A percentile compares a stretch with the other conserved stretches of the same genome.
These are phyloP conservation scores for Aureobasidium vineae DNA, from an alignment of 2,329 filamentous ascomycete genomes.

Conservation along the genomic window DNA sequence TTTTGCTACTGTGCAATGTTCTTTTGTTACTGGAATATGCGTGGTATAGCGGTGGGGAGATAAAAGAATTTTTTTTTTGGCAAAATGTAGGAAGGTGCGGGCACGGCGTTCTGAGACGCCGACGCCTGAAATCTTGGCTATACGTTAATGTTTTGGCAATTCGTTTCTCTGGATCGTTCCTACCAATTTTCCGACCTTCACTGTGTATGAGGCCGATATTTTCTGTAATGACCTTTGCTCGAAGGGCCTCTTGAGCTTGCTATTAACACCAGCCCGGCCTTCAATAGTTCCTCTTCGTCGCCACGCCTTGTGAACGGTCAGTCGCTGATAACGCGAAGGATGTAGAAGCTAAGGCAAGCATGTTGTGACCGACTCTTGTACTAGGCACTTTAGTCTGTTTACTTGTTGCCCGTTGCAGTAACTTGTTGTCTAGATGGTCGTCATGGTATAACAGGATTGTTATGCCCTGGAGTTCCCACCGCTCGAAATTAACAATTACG, in stretches of 20 bases:
- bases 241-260: not conserved
- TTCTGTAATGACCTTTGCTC: not conserved
- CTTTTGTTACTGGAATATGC: not conserved
- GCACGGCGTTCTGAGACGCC: not conserved
- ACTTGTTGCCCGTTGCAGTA: not conserved
- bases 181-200: not conserved
- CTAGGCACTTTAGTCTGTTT: conserved; percentile 5
- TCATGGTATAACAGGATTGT: not conserved
- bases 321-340: not conserved
- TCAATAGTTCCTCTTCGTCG: not conserved
- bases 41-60: not conserved
- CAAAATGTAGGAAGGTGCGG: not conserved
- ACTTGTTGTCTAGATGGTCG: not conserved
- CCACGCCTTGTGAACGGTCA: not conserved
- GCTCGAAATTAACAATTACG: conserved; percentile 22
- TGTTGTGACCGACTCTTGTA: not conserved
- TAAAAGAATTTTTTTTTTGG: not conserved
- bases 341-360: conserved; percentile 1
- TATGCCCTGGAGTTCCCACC: conserved; percentile 16
- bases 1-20: not conserved
- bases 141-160: not conserved
- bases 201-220: not conserved
- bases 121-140: conserved; percentile 5
- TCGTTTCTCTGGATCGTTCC: not conserved
- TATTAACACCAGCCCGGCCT: not conserved